These are phyloP conservation scores for Priceomyces carsonii DNA, from an alignment of 805 yeast genomes.

Conservation along the genomic window DNA sequence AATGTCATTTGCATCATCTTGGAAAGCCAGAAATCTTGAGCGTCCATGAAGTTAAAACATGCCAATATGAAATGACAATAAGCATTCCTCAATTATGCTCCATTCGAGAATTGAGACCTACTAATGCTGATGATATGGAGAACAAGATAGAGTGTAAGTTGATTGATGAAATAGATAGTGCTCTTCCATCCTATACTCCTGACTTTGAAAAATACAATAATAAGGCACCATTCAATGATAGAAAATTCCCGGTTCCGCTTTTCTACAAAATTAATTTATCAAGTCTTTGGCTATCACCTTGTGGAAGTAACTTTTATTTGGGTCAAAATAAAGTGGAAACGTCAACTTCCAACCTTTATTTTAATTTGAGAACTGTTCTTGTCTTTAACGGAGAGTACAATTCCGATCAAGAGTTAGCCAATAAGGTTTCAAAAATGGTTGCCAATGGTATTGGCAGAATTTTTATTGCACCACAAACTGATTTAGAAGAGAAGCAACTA, in stretches of 20 bases:
- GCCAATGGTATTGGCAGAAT: constrained; percentile 21
- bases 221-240: constrained; percentile 7
- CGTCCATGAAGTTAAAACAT: constrained; percentile 54
- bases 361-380: constrained; percentile 23
- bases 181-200: not conserved
- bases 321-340: constrained; percentile 18
- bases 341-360: constrained; percentile 16
- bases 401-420: constrained; percentile 14
- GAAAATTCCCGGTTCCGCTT: constrained; percentile 23
- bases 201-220: constrained; percentile 16
- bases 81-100: constrained; percentile 53
- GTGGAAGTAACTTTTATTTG: constrained; percentile 34
- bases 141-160: constrained; percentile 30
- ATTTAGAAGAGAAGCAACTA: constrained; percentile 5
- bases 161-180: constrained; percentile 5
- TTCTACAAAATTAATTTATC: constrained; percentile 25
- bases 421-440: constrained; percentile 21
- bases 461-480: constrained; percentile 26
- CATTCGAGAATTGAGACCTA: constrained; percentile 33
- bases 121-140: constrained; percentile 20
- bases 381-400: constrained; percentile 20
- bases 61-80: constrained; percentile 55
- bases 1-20: constrained; percentile 45
- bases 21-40: constrained; percentile 27
- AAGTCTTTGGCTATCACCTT: constrained; percentile 25